Percentiles rank a stretch among this genome's conserved stretches.
phyloP scores from a whole-genome alignment of 2,329 filamentous ascomycete species.

The Ascochyta rabiei region DNA sequence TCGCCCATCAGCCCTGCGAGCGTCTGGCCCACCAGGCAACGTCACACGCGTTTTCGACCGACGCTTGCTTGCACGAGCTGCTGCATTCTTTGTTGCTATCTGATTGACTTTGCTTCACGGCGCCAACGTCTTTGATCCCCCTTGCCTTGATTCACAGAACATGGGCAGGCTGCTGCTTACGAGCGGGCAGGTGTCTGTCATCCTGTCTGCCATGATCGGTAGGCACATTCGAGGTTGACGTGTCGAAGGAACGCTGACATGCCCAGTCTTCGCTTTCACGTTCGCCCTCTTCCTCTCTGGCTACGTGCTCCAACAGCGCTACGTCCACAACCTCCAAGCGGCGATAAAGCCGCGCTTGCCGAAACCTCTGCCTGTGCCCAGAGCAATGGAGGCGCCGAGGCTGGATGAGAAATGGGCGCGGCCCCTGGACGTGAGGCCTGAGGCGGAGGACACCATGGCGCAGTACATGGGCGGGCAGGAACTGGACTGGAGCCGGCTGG shows the following conservation, averaged over 20 bases:
- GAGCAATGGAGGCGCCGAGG: constrained; percentile 43
- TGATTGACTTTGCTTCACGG: not conserved
- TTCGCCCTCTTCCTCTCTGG: constrained; percentile 84
- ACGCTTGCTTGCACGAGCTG: constrained; percentile 29
- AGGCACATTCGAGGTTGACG: constrained; percentile 31
- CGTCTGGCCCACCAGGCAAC: constrained; percentile 26
- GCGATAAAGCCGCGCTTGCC: constrained; percentile 67
- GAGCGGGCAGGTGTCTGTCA: constrained; percentile 72
- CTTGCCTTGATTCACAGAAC: constrained; percentile 16
- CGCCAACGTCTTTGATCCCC: constrained; percentile 5
- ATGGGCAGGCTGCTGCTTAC: constrained; percentile 64
- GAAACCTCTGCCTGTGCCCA: constrained; percentile 43
- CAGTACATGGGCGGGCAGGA: constrained; percentile 42
- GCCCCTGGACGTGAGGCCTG: constrained; percentile 35
- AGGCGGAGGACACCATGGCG: constrained; percentile 38
- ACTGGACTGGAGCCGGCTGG: constrained; percentile 54
- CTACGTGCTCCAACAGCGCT: constrained; percentile 86
- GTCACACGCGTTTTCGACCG: constrained; percentile 37
- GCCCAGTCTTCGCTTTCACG: constrained; percentile 73
- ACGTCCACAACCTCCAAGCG: constrained; percentile 75
- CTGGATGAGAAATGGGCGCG: constrained; percentile 47
- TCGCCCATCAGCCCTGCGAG: constrained; percentile 26
- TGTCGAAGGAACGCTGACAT: not conserved
- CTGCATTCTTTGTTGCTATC: not conserved
- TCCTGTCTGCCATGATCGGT: constrained; percentile 69